phyloP scores from a whole-genome alignment of 2,329 filamentous ascomycete genomes.

The Colletotrichum sp. region DNA sequence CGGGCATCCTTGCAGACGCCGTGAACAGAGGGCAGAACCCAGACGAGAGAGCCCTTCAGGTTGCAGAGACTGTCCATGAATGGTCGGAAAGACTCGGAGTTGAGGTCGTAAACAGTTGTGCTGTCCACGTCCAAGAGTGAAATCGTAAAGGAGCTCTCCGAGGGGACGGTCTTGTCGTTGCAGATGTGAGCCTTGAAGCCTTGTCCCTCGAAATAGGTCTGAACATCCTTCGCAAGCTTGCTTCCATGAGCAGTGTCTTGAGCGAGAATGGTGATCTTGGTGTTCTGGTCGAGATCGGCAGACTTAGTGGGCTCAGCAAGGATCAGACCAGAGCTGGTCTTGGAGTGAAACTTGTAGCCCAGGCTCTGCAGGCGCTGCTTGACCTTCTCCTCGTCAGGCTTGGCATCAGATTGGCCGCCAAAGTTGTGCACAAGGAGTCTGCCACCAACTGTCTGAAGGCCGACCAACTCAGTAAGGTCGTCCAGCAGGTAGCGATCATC shows the following conservation, averaged over 20 bases:
- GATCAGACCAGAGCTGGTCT: neutral
- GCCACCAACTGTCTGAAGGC: neutral
- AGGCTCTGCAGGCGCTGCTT: neutral
- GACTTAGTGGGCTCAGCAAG: neutral
- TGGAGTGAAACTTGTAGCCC: neutral
- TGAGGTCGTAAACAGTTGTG: slow-evolving; percentile 29
- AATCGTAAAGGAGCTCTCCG: slow-evolving; percentile 13
- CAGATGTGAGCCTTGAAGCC: neutral
- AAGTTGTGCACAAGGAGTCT: neutral
- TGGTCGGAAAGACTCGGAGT: slow-evolving; percentile 15
- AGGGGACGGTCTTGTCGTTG: neutral
- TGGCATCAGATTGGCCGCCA: accelerated
- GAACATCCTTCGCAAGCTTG: neutral
- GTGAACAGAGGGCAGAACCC: slow-evolving; percentile 33
- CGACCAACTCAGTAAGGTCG: neutral
- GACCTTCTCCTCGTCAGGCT: neutral
- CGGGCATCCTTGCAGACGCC: slow-evolving; percentile 28
- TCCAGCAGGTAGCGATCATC: neutral
- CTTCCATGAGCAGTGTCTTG: neutral
- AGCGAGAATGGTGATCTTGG: neutral
- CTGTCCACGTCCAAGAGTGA: slow-evolving; percentile 29
- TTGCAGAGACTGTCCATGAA: slow-evolving; percentile 12
- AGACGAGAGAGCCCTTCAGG: slow-evolving; percentile 26
- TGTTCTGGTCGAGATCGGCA: neutral
- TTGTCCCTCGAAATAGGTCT: neutral